A percentile compares a stretch with the other conserved stretches of the same genome.
Conservation (phyloP, 768 basidiomycete genomes). For the Tricholoma saponaceum region DNA sequence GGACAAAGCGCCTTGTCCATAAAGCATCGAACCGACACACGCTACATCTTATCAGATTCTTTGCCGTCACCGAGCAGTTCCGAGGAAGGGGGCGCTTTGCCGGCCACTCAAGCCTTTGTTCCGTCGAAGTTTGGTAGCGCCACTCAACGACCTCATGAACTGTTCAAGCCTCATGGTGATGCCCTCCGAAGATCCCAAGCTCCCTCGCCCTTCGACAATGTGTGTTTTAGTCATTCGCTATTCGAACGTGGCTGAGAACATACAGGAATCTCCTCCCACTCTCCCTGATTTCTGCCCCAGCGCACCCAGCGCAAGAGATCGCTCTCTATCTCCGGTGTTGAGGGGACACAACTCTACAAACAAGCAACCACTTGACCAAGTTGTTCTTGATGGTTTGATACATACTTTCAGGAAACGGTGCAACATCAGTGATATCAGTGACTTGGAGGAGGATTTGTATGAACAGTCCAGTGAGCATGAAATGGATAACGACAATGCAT, state of each 20-base stretch:
- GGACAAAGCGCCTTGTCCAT: constrained; percentile 33
- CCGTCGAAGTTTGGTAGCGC: constrained; percentile 26
- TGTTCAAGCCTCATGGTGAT: not conserved
- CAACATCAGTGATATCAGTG: not conserved
- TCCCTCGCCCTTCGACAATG: not conserved
- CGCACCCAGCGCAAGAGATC: constrained; percentile 26
- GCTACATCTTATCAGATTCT: constrained; percentile 7
- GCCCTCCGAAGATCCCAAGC: not conserved
- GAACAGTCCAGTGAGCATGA: constrained; percentile 6
- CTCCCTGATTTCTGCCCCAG: not conserved
- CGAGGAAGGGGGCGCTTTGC: constrained; percentile 11
- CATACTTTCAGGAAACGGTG: not conserved
- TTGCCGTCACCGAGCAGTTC: constrained; percentile 1
- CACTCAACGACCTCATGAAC: not conserved
- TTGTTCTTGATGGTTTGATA: not conserved
- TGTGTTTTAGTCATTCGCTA: not conserved
- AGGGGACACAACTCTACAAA: constrained; percentile 5
- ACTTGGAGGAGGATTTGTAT: not conserved
- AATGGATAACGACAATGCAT: constrained; percentile 23
- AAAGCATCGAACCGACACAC: constrained; percentile 10
- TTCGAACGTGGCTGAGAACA: constrained; percentile 27
- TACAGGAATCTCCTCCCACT: constrained; percentile 15
- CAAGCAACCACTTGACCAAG: not conserved
- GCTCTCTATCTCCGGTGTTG: constrained; percentile 15
- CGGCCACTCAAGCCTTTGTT: constrained; percentile 26